These are phyloP conservation scores for Apiospora saccharicola DNA, from an alignment of 2,329 filamentous ascomycete genomes.

Conservation along the genomic window DNA sequence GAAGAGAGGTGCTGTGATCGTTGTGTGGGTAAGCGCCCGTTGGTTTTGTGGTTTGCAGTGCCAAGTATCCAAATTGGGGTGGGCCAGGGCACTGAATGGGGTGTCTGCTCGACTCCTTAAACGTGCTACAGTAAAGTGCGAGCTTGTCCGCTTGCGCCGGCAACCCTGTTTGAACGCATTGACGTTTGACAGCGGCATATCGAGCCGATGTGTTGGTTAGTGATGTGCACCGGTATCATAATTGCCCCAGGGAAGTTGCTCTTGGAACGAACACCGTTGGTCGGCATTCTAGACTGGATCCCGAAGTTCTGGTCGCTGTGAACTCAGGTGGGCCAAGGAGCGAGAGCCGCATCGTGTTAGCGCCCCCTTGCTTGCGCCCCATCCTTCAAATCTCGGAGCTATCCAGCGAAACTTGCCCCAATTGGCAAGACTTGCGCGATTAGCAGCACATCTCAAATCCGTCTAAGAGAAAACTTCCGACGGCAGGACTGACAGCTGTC, in stretches of 20 bases:
- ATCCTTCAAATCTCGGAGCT: not conserved
- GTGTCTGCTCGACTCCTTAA: not conserved
- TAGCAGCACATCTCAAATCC: not conserved
- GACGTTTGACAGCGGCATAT: not conserved
- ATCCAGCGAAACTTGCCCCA: not conserved
- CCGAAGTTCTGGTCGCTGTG: not conserved
- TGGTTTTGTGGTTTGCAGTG: not conserved
- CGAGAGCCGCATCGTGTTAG: not conserved
- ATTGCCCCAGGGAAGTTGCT: not conserved
- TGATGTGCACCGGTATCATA: not conserved
- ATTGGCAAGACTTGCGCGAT: conserved; percentile 7
- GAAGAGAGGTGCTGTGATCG: not conserved
- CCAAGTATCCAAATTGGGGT: not conserved
- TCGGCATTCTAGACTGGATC: not conserved
- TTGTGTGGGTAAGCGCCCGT: not conserved
- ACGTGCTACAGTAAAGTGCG: not conserved
- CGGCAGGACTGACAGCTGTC: not conserved
- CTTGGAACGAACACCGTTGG: not conserved
- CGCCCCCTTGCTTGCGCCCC: not conserved
- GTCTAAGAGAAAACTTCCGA: not conserved
- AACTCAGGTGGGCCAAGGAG: not conserved
- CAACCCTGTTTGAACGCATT: not conserved
- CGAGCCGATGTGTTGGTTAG: not conserved
- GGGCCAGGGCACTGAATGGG: not conserved
- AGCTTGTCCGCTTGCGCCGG: not conserved